These are phyloP conservation scores for Helicocarpus griseus DNA, from an alignment of 2,329 filamentous ascomycete species.

Conservation along the genomic window DNA sequence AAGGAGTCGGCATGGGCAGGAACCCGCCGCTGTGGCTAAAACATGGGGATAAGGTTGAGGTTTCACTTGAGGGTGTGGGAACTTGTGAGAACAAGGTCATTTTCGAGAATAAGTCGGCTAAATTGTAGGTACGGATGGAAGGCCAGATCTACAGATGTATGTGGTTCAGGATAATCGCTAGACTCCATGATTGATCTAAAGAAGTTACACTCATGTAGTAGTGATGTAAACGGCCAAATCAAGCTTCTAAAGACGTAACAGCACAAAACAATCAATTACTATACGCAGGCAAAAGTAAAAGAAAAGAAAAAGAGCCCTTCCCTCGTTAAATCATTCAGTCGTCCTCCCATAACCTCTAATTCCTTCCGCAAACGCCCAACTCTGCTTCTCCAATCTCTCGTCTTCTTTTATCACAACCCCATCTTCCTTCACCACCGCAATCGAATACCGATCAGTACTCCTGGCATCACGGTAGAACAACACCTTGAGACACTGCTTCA, in stretches of 20 bases:
- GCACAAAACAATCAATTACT: not conserved
- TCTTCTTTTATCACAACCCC: slow-evolving; percentile 77
- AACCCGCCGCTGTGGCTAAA: slow-evolving; percentile 59
- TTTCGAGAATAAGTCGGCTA: slow-evolving; percentile 32
- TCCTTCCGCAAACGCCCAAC: slow-evolving; percentile 93
- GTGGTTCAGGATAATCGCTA: not conserved
- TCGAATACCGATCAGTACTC: slow-evolving; percentile 81
- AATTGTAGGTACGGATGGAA: slow-evolving; percentile 29
- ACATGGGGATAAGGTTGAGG: slow-evolving; percentile 61
- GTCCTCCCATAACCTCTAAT: slow-evolving; percentile 90
- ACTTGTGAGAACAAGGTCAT: slow-evolving; percentile 38
- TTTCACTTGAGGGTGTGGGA: slow-evolving; percentile 57
- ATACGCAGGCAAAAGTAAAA: not conserved
- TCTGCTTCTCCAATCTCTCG: slow-evolving; percentile 87
- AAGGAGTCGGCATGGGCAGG: slow-evolving; percentile 61
- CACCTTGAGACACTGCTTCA: slow-evolving; percentile 97
- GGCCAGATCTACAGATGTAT: not conserved
- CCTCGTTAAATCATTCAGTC: slow-evolving; percentile 23
- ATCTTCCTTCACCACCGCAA: slow-evolving; percentile 80
- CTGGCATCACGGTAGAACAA: slow-evolving; percentile 94
- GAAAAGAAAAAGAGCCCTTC: not conserved
- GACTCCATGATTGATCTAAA: not conserved
- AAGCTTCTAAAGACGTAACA: not conserved
- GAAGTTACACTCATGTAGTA: not conserved
- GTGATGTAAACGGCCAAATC: not conserved